Percentiles rank a stretch among this genome's conserved stretches.
Conservation (phyloP, 2,329 filamentous ascomycete genomes). For the Tolypocladium ovalisporum region DNA sequence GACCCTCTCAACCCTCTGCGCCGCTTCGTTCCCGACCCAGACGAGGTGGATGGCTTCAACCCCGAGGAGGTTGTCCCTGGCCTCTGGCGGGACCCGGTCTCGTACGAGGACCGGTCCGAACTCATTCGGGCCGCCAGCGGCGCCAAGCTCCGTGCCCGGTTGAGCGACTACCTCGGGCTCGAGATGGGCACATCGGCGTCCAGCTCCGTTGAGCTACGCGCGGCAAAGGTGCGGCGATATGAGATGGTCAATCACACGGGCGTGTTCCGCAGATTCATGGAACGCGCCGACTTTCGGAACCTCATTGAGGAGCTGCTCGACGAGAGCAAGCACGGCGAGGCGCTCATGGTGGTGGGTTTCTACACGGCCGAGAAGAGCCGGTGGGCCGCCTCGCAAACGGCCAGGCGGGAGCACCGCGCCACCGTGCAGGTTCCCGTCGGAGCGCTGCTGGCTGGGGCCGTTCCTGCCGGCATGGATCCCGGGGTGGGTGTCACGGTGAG, state of each 20-base stretch:
- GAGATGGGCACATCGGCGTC: neutral
- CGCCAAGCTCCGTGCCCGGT: neutral
- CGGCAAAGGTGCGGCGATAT: neutral
- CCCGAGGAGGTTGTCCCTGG: neutral
- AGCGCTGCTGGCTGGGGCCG: neutral
- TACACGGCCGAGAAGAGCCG: neutral
- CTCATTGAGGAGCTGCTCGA: neutral
- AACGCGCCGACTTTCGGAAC: neutral
- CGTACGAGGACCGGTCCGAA: neutral
- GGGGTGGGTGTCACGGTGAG: neutral
- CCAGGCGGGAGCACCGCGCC: neutral
- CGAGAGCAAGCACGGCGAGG: neutral
- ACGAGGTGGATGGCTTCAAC: neutral
- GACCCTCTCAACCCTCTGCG: neutral
- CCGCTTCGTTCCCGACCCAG: neutral
- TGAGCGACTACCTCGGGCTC: neutral
- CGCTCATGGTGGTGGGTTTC: neutral
- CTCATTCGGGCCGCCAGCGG: neutral
- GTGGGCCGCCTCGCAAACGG: neutral
- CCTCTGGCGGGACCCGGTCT: neutral
- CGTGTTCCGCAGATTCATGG: neutral
- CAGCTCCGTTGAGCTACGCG: neutral
- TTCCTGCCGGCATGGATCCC: neutral
- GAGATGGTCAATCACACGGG: neutral
- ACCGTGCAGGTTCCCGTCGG: neutral